phyloP scores from a whole-genome alignment of 805 yeast genomes.

The Lipomyces lipofer region DNA sequence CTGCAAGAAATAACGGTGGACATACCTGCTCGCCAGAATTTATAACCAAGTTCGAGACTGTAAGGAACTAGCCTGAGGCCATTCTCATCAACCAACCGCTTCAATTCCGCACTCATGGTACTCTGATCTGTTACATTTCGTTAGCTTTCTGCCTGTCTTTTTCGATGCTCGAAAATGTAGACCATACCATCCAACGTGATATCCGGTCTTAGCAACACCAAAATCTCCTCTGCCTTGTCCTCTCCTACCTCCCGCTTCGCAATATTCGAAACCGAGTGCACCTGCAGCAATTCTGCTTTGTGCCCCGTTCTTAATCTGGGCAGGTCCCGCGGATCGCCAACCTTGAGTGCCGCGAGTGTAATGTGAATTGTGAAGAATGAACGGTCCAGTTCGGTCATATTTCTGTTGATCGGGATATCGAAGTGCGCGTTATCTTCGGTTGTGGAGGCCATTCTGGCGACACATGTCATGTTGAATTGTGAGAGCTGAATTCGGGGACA shows the following conservation, averaged over 20 bases:
- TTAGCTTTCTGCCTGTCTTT: no score
- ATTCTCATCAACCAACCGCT: constrained; percentile 48
- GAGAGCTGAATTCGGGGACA: no score
- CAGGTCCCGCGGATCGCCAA: constrained; percentile 64
- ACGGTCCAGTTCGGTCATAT: constrained; percentile 65
- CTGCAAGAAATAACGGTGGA: no score
- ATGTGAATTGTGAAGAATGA: constrained; percentile 59
- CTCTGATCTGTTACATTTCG: no score
- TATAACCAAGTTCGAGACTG: constrained; percentile 60
- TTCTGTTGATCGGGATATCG: no score
- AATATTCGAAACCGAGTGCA: constrained; percentile 73
- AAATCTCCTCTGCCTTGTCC: constrained; percentile 24
- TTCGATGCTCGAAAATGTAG: no score
- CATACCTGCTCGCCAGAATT: constrained; percentile 69
- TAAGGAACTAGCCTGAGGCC: constrained; percentile 53
- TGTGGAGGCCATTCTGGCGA: no score
- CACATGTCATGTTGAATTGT: no score
- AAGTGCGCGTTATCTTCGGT: no score
- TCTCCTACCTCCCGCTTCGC: constrained; percentile 48
- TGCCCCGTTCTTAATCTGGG: constrained; percentile 61
- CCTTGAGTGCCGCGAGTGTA: constrained; percentile 63
- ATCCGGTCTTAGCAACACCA: constrained; percentile 22
- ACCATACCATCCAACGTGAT: constrained; percentile 7
- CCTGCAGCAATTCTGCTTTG: constrained; percentile 60
- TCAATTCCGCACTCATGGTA: constrained; percentile 46